These are phyloP conservation scores for Trametes sanguinea DNA, from an alignment of 768 basidiomycete species.

Conservation along the genomic window DNA sequence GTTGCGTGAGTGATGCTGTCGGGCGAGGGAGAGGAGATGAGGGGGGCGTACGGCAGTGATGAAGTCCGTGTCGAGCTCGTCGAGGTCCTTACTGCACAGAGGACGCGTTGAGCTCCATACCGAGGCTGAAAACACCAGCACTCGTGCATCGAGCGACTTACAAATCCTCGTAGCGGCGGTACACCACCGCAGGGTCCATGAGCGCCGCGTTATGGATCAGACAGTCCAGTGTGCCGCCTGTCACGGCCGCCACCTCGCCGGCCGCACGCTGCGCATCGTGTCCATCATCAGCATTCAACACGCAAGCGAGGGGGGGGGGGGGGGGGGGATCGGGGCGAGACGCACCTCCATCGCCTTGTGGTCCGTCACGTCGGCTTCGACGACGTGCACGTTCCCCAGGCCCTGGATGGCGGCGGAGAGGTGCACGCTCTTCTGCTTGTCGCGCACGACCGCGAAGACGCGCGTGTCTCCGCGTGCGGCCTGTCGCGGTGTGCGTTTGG, in stretches of 20 bases:
- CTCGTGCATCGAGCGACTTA: neutral
- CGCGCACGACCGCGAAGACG: slow-evolving; percentile 29
- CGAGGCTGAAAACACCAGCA: no score
- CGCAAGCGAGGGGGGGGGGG: neutral
- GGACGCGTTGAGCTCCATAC: neutral
- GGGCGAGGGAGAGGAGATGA: no score
- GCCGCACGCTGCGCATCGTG: slow-evolving; percentile 19
- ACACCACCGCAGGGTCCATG: neutral
- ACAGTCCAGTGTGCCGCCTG: slow-evolving; percentile 3
- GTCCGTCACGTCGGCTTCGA: slow-evolving; percentile 41
- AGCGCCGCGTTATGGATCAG: slow-evolving; percentile 5
- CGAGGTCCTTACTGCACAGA: neutral
- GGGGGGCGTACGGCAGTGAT: slow-evolving; percentile 18
- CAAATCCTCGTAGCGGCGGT: slow-evolving; percentile 1
- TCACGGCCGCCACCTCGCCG: neutral
- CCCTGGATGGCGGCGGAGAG: slow-evolving; percentile 6
- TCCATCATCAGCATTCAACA: no score
- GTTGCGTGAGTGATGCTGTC: no score
- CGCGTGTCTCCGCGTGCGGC: slow-evolving; percentile 16
- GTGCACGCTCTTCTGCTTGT: slow-evolving; percentile 14
- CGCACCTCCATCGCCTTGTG: slow-evolving; percentile 32
- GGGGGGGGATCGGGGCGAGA: neutral
- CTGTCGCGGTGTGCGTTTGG: neutral
- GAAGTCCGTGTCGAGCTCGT: slow-evolving; percentile 14
- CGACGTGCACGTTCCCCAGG: slow-evolving; percentile 34